Conservation (phyloP, 2,329 filamentous ascomycete species). For the Tolypocladium sp. region DNA sequence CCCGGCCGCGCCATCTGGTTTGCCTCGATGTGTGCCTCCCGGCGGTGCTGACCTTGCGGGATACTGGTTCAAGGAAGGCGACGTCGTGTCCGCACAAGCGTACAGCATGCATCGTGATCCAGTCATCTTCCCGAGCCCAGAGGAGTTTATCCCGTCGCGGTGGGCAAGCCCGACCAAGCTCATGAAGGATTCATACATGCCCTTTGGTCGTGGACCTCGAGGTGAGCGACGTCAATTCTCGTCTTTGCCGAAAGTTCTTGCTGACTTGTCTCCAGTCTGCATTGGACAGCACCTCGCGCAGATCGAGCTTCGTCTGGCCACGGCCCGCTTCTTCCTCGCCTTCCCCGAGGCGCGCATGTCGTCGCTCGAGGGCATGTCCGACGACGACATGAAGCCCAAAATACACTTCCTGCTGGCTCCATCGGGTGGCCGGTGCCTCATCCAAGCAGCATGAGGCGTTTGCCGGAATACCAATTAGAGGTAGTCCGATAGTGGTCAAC, state of each 20-base stretch:
- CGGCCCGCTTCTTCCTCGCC: constrained; percentile 41
- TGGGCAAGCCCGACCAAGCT: constrained; percentile 15
- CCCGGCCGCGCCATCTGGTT: constrained; percentile 24
- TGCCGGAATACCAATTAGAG: neutral
- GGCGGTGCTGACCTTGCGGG: constrained; percentile 28
- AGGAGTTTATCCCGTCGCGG: constrained; percentile 9
- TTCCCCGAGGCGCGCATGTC: constrained; percentile 26
- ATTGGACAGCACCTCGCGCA: constrained; percentile 48
- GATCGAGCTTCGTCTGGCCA: constrained; percentile 44
- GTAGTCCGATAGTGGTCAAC: too few relatives aligned
- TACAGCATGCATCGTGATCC: constrained; percentile 38
- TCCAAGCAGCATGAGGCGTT: constrained; percentile 5
- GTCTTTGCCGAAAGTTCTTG: neutral
- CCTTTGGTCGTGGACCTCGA: constrained; percentile 44
- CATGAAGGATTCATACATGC: constrained; percentile 39
- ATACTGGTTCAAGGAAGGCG: constrained; percentile 28
- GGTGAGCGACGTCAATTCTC: constrained; percentile 14
- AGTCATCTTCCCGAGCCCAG: constrained; percentile 29
- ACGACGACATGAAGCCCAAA: constrained; percentile 24
- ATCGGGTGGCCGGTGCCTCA: constrained; percentile 20
- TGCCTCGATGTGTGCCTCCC: constrained; percentile 30
- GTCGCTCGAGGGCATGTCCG: constrained; percentile 21
- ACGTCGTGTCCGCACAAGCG: constrained; percentile 30
- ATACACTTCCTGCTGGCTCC: constrained; percentile 24
- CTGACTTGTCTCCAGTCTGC: constrained; percentile 25